A percentile compares a stretch with the other conserved stretches of the same genome.
Evolutionary conservation across 345 rosid genomes (phyloP).

Genomic region (Anacardium occidentale): DNA sequence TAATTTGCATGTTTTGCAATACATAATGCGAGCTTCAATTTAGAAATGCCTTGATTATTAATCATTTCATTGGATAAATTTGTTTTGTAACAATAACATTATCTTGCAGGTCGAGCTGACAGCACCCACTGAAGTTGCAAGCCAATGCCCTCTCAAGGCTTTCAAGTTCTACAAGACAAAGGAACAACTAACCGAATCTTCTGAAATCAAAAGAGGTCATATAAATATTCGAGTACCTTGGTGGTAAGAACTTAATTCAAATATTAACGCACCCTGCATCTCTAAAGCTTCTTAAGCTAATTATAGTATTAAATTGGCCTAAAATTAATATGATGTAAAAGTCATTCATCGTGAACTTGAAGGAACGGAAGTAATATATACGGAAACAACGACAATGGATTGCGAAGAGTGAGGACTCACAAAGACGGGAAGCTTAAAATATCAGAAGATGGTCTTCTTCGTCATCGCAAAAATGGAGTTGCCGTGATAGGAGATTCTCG

Average conservation of each 20-base stretch:
- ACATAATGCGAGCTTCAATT: too few relatives aligned
- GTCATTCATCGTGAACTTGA: neutral
- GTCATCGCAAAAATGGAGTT: slow-evolving; percentile 36
- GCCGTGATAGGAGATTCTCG: slow-evolving; percentile 50
- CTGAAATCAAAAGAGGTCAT: slow-evolving; percentile 43
- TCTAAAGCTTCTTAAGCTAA: too few relatives aligned
- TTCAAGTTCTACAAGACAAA: slow-evolving; percentile 53
- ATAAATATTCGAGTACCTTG: slow-evolving; percentile 54
- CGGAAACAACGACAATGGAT: slow-evolving; percentile 36
- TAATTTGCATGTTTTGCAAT: neutral
- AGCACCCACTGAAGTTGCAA: slow-evolving; percentile 50
- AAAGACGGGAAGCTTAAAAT: slow-evolving; percentile 57
- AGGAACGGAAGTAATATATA: slow-evolving; percentile 67
- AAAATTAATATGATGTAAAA: too few relatives aligned
- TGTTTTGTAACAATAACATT: neutral
- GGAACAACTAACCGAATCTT: slow-evolving; percentile 46
- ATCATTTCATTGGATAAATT: too few relatives aligned
- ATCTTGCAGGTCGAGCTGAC: slow-evolving; percentile 41
- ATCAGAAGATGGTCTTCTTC: slow-evolving; percentile 44
- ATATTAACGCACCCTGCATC: neutral
- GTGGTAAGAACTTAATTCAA: slow-evolving; percentile 38
- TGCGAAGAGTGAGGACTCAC: slow-evolving; percentile 44
- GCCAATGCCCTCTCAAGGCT: slow-evolving; percentile 45
- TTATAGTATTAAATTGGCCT: too few relatives aligned
- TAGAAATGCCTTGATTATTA: too few relatives aligned